Base-by-base conservation (phyloP, 1,284 basidiomycete genomes). In the Papiliotrema laurentii region DNA sequence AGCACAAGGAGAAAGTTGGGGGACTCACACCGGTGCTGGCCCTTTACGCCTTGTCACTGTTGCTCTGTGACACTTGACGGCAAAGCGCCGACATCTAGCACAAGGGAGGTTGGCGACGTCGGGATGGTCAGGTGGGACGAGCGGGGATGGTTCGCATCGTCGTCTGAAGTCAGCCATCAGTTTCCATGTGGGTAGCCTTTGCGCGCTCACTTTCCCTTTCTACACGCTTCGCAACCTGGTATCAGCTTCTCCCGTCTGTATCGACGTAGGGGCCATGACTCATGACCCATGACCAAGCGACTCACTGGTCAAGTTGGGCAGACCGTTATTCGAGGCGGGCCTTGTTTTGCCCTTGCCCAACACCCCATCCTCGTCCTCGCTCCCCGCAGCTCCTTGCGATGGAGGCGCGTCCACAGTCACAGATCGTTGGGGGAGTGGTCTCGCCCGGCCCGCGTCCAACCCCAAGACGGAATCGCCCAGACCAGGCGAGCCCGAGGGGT, bases 31-130 rank as follows among this genome's bases (percentile, higher is more conserved):
- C 44, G 64, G 62, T 5, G 66, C 63, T 1, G 68, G 68, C 1
- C 68, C 68, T 51, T 71, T 71, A 18, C 63, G 46, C 14, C 60
- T 53, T 2, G 55, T 49, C 1, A 65, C 61, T 21, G 60, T 58
- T 45, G 68, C 56, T n/a, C 68, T 51, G 1, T 65, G 55, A 40
- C 68, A 71, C 14, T 71, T 66, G 6, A 63, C 59, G 0, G 67
- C 67, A 40, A 71, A 71, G 2, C 68, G 53, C 3, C 68, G 52
- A 41, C 68, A 71, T 27, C 68, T 46, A 2, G 67, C 68, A 46
- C 68, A 71, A 1, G 68, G 68, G 4, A 69, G 56, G 39, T 61
- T 68, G n/a, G 63, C 63, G 5, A 58, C 62, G 36, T 69, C 67
- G 0, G 67, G 68, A 45, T 71, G 66, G 37, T 62, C 58, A 1